Evolutionary conservation across 352 stramenopile genomes (phyloP).

Genomic region (Thalassiosira mediterranea): DNA sequence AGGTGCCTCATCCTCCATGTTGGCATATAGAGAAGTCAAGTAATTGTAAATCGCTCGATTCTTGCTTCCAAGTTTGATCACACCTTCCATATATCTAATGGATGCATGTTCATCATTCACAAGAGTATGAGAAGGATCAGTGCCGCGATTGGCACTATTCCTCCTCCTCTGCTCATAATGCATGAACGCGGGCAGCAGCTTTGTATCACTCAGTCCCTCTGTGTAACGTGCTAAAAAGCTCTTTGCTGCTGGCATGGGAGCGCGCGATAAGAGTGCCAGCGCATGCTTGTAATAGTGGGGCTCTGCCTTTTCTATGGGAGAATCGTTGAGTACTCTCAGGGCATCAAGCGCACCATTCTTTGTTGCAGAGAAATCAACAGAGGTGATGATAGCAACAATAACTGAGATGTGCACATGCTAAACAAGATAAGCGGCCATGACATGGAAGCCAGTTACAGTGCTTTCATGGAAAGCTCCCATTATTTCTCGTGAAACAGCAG

Average conservation of each 20-base stretch:
- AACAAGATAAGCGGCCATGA: too few species aligned
- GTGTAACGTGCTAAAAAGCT: constrained; percentile 76
- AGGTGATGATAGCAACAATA: background rate
- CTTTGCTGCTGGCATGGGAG: constrained; percentile 67
- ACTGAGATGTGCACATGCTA: background rate
- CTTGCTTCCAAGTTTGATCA: constrained; percentile 77
- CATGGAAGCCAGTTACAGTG: too few species aligned
- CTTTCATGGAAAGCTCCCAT: too few species aligned
- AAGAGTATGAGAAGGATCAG: constrained; percentile 42
- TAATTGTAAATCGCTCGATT: constrained; percentile 80
- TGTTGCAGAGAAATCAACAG: background rate
- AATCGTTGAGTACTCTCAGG: constrained; percentile 73
- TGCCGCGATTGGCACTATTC: constrained; percentile 24
- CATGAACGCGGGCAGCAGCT: constrained; percentile 80
- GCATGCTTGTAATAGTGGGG: constrained; percentile 83
- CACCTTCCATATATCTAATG: constrained; percentile 76
- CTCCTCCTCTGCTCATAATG: constrained; percentile 70
- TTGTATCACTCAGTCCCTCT: constrained; percentile 72
- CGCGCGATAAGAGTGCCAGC: constrained; percentile 63
- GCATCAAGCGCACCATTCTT: constrained; percentile 71
- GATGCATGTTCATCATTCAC: constrained; percentile 70
- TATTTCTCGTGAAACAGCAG: too few species aligned
- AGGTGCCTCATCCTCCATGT: constrained; percentile 79
- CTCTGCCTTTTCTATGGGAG: constrained; percentile 77
- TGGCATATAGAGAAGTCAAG: constrained; percentile 76